Evolutionary conservation across 192 early-diverging fungal genomes (phyloP), one percentile per base, ranked within the genome.

Genomic region (Podila clonocystis): DNA sequence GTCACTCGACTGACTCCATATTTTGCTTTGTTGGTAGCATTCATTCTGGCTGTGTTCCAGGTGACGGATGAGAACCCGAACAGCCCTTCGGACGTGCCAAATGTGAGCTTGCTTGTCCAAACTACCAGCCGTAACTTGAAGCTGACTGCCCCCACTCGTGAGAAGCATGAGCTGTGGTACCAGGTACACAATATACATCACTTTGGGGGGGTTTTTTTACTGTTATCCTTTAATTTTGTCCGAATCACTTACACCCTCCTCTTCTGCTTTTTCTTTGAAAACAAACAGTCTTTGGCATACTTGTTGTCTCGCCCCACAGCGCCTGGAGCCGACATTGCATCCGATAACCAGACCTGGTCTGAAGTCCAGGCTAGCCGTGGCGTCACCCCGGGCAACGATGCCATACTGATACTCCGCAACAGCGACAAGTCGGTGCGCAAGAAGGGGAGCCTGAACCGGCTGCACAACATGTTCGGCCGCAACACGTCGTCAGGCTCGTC

Each of bases 81-180:
- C 30, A 22, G 57, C 3, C 52, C 38, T 6, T 63, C 62, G 28
- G 82, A 79, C 30, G 73, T 89, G 65, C 90, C 90, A 2, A 69
- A 75, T 48, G 85, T 90, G 67, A 90, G 89, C 73, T 83, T 95
- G 38, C 48, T 94, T 24, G 75, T 95, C 5, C 85, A 88, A 28
- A 95, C 93, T n/a, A 86, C 84, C 15, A 88, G 85, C 58, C 87
- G 93, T 22, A 89, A 92, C 76, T 73, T 95, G 59, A 95, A 95
- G 82, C 70, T 95, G 75, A 93, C 86, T 60, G 93, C 93, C 12
- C 85, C 84, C 5, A 86, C 80, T 11, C 88, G 88, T 61, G 87
- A 89, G 26, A 87, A 90, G 49, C 93, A 95, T 67, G 92, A 93
- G 33, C 72, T 89, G 50, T 95, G 93, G 93, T 90, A 85, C 69